Evolutionary conservation across 306 rosid genomes (phyloP), one percentile per base, ranked within the genome.

Genomic region (Canavalia gladiata): DNA sequence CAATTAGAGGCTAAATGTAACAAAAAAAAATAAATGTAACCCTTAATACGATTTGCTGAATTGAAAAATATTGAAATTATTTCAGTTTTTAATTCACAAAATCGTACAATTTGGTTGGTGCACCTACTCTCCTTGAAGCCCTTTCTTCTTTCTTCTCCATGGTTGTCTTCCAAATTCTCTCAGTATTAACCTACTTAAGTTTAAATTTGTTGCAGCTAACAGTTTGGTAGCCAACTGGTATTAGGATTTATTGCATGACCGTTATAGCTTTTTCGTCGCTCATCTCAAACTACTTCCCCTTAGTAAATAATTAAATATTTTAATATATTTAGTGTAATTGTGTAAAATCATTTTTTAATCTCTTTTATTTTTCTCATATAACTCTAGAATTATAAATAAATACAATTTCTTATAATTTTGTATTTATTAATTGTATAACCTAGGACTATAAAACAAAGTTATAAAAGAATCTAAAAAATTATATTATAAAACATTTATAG

Each of bases 171-270:
- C 30, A 69, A 30, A 47, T 47, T 29, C 57, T 28, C 34, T 42
- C 4, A n/a, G 47, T 51, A 12, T 52, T 50, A 50, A 51, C 76
- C 50, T 72, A 72, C 35, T 7, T 7, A 29, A 46, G 34, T 49
- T 50, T 46, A n/a, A 34, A n/a, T 34, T 74, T 55, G 29, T 35
- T 55, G 66, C 47, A 72, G 67, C 54, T 73, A 73, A 30, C 52
- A n/a, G 35, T 56, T 73, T 55, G 66, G 78, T 73, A 2, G 78
- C 54, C 52, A 54, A 55, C 50, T 55, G 28, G n/a, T 55, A 18
- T 6, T 6, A 55, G 39, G 76, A 52, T 50, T 50, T 34, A 52
- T 52, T 35, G 37, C 49, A 52, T 69, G 58, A 12, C 12, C 59
- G 0, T 69, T 31, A 9, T 30, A 30, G n/a, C 42, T 11, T 69